These are phyloP conservation scores for Rhododendron henanense DNA, from an alignment of 148 eudicot genomes.

Conservation along the genomic window DNA sequence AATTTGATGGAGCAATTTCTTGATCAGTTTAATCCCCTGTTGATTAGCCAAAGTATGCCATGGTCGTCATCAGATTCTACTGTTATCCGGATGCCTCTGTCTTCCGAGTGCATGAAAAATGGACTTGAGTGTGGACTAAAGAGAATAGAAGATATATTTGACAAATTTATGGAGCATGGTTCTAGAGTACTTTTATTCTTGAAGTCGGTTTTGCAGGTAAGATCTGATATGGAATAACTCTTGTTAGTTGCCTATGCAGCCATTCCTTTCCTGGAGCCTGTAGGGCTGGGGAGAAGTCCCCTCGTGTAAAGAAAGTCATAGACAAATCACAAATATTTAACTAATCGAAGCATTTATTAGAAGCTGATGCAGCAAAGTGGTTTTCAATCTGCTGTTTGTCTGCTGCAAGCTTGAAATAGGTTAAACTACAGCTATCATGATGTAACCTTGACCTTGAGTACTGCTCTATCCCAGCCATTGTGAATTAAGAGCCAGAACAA, in stretches of 20 bases:
- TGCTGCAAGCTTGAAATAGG: not conserved
- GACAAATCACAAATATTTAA: not conserved
- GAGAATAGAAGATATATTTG: constrained; percentile 48
- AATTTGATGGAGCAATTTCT: constrained; percentile 74
- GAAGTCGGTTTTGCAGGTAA: constrained; percentile 87
- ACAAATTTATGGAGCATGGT: constrained; percentile 68
- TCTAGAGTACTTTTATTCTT: constrained; percentile 66
- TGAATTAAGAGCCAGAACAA: not conserved
- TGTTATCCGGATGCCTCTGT: constrained; percentile 87
- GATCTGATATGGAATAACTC: not conserved
- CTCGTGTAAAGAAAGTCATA: not conserved
- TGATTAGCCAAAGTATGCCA: constrained; percentile 57
- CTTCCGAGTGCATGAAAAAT: constrained; percentile 53
- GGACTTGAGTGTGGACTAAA: constrained; percentile 57
- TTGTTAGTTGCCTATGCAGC: not conserved
- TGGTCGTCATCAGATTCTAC: constrained; percentile 58
- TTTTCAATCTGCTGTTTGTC: not conserved
- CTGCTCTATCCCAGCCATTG: not conserved
- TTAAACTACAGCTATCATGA: not conserved
- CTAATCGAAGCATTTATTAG: not conserved
- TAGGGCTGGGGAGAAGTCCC: not conserved
- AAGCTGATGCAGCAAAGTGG: not conserved
- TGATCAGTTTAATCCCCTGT: constrained; percentile 88
- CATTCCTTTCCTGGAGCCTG: constrained; percentile 1
- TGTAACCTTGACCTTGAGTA: not conserved